Evolutionary conservation across 371 early-diverging fungal species (phyloP).

Genomic region (Apophysomyces trapeziformis): DNA sequence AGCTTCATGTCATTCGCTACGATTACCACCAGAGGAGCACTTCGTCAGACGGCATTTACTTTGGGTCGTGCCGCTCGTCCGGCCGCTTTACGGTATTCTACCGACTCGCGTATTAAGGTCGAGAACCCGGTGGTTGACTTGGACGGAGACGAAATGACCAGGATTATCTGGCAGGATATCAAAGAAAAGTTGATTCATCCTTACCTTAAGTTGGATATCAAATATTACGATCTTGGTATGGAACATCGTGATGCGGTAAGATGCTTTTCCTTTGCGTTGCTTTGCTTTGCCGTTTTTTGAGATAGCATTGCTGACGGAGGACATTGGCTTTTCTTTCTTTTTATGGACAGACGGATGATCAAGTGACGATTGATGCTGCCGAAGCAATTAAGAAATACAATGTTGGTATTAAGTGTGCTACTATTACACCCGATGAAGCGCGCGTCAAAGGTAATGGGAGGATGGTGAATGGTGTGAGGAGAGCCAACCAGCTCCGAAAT

Average conservation of each 20-base stretch:
- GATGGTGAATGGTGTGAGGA: neutral
- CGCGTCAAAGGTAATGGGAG: constrained; percentile 72
- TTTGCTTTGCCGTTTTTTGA: too few relatives aligned
- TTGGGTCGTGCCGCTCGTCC: constrained; percentile 21
- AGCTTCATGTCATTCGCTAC: constrained; percentile 23
- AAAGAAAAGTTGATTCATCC: constrained; percentile 94
- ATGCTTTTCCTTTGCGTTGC: too few relatives aligned
- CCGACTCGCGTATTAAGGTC: constrained; percentile 69
- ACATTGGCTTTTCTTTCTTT: neutral
- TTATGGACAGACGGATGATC: constrained; percentile 44
- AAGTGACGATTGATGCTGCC: constrained; percentile 92
- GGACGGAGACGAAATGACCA: constrained; percentile 98
- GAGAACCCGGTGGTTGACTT: constrained; percentile 87
- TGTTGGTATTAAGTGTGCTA: constrained; percentile 96
- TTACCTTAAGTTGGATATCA: constrained; percentile 85
- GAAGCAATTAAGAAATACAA: constrained; percentile 93
- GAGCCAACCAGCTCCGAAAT: neutral
- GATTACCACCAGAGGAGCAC: constrained; percentile 21
- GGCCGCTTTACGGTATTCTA: constrained; percentile 29
- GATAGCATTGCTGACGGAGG: neutral
- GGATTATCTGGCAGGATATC: constrained; percentile 95
- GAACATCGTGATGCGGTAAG: constrained; percentile 84
- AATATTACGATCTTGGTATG: constrained; percentile 93
- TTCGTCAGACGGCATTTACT: constrained; percentile 18
- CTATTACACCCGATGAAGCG: constrained; percentile 93